Percentiles rank a stretch among this genome's conserved stretches.
phyloP scores from a whole-genome alignment of 2,329 filamentous ascomycete species.

The Penicillium janthinellum region DNA sequence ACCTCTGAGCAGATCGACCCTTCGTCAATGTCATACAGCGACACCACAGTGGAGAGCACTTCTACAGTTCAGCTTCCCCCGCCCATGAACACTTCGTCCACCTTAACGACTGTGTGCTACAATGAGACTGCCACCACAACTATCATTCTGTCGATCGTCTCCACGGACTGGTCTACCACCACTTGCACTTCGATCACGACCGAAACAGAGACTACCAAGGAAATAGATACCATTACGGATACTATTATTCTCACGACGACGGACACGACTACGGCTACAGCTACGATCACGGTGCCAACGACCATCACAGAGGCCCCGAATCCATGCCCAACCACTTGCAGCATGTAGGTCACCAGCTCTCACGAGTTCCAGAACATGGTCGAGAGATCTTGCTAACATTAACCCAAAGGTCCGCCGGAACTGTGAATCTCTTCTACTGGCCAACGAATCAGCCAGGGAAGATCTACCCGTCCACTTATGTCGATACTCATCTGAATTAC shows the following conservation, averaged over 20 bases:
- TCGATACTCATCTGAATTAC: conserved; percentile 16
- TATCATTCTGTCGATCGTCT: conserved; percentile 1
- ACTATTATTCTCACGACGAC: background rate
- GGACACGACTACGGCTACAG: background rate
- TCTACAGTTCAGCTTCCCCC: background rate
- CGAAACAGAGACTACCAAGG: no score
- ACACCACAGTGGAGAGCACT: conserved; percentile 5
- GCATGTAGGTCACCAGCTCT: conserved; percentile 7
- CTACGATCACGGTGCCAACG: conserved; percentile 8
- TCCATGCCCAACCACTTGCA: conserved; percentile 20
- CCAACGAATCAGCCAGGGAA: conserved; percentile 11
- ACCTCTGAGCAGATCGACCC: conserved; percentile 3
- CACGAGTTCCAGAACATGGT: background rate
- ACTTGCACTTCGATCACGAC: background rate
- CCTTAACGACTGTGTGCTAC: background rate
- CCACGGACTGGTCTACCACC: conserved; percentile 3
- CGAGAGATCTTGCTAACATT: background rate
- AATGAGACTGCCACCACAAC: conserved; percentile 7
- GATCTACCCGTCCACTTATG: conserved; percentile 17
- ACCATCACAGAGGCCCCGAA: conserved; percentile 18
- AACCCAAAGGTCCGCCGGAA: conserved; percentile 14
- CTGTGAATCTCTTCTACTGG: conserved; percentile 21
- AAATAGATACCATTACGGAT: background rate
- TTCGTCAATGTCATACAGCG: conserved; percentile 1
- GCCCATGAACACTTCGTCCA: conserved; percentile 1